A percentile compares a stretch with the other conserved stretches of the same genome.
These are phyloP conservation scores for Hypoxylon sp. DNA, from an alignment of 2,329 filamentous ascomycete species.

Conservation along the genomic window DNA sequence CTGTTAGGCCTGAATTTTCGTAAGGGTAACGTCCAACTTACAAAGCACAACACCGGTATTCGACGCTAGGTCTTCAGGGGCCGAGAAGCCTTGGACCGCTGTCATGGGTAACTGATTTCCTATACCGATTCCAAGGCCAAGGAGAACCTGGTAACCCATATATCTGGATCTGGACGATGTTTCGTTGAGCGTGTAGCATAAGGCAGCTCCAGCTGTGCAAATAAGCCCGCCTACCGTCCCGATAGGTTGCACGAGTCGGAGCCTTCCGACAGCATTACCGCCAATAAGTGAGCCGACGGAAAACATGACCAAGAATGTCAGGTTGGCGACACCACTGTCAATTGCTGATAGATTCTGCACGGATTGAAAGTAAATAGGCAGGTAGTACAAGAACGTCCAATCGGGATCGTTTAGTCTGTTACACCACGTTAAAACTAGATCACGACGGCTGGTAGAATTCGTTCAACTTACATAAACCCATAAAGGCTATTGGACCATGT, in stretches of 20 bases:
- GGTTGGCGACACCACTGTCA: conserved; percentile 38
- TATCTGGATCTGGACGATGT: conserved; percentile 11
- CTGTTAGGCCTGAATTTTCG: not conserved
- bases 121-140: conserved; percentile 33
- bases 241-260: not conserved
- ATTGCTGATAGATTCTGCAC: conserved; percentile 34
- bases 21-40: not conserved
- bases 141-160: conserved; percentile 23
- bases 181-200: not conserved
- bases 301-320: conserved; percentile 24
- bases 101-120: conserved; percentile 36
- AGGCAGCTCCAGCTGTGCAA: not conserved
- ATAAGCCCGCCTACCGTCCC: not conserved
- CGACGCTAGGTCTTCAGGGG: conserved; percentile 25
- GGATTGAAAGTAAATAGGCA: conserved; percentile 48
- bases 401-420: not conserved
- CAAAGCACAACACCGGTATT: conserved; percentile 14
- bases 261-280: not conserved
- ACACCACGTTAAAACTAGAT: not conserved
- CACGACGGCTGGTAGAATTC: not conserved
- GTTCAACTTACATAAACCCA: conserved; percentile 1
- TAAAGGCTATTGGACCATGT: conserved; percentile 4
- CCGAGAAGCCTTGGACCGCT: conserved; percentile 31
- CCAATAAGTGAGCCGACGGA: not conserved
- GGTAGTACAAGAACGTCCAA: conserved; percentile 36